Percentiles rank a stretch among this genome's conserved stretches.
These are phyloP conservation scores for Suhomyces chickasaworum DNA, from an alignment of 1,139 yeast species.

Conservation along the genomic window DNA sequence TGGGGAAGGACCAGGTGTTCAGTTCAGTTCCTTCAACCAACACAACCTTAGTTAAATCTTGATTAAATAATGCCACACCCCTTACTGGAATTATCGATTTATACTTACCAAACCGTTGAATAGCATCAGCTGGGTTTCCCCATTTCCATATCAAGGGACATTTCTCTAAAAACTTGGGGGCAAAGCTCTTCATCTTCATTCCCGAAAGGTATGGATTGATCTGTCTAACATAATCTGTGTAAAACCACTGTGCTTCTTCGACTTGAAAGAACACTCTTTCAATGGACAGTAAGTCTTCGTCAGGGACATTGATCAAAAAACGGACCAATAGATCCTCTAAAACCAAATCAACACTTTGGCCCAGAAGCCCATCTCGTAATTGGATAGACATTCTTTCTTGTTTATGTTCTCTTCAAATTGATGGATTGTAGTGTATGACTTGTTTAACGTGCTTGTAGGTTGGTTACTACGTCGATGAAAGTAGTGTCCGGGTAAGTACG, in stretches of 20 bases:
- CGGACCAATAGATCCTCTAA: conserved; percentile 87
- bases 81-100: conserved; percentile 93
- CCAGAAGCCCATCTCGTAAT: conserved; percentile 56
- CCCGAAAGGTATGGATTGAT: conserved; percentile 77
- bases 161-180: conserved; percentile 66
- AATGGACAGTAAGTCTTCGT: conserved; percentile 81
- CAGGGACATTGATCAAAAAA: conserved; percentile 88
- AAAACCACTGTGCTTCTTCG: conserved; percentile 99
- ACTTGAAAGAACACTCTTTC: conserved; percentile 91
- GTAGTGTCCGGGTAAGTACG: conserved; percentile 13
- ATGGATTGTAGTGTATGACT: neutral
- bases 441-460: neutral
- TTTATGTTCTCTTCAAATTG: conserved; percentile 6
- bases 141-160: conserved; percentile 90
- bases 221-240: conserved; percentile 78
- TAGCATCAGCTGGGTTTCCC: conserved; percentile 76
- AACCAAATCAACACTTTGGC: conserved; percentile 69
- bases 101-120: conserved; percentile 76
- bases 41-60: conserved; percentile 66
- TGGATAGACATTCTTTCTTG: conserved; percentile 50
- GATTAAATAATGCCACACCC: conserved; percentile 88
- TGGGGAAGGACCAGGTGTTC: conserved; percentile 91
- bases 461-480: conserved; percentile 11
- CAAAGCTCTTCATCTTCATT: conserved; percentile 79
- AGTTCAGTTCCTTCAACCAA: conserved; percentile 87